Conservation (phyloP, 495 filamentous ascomycete genomes). For the Penicilliopsis zonata region DNA sequence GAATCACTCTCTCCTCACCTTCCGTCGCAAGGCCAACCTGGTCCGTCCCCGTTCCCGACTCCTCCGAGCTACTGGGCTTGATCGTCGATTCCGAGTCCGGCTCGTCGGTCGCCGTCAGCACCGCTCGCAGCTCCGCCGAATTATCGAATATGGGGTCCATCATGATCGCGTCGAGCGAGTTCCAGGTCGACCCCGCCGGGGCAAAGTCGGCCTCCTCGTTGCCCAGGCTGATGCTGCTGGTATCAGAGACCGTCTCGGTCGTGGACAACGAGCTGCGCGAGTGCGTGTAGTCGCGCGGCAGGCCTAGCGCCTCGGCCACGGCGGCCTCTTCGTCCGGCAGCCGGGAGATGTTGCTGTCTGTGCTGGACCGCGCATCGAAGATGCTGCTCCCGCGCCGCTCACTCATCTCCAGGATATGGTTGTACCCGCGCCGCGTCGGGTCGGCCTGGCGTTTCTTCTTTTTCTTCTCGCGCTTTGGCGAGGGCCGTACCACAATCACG, state of each 20-base stretch:
- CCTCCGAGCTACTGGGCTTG: too few relatives aligned
- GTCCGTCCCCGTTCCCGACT: too few relatives aligned
- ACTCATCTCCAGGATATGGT: constrained; percentile 58
- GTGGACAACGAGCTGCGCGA: constrained; percentile 39
- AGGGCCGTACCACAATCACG: constrained; percentile 91
- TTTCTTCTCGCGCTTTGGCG: constrained; percentile 82
- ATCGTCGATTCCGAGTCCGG: too few relatives aligned
- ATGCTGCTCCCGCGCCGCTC: constrained; percentile 40
- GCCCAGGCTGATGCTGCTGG: constrained; percentile 25
- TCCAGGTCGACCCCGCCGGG: constrained; percentile 12
- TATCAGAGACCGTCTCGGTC: constrained; percentile 36
- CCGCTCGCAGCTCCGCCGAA: too few relatives aligned
- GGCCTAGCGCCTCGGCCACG: constrained; percentile 58
- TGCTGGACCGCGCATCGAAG: constrained; percentile 38
- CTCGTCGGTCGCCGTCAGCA: too few relatives aligned
- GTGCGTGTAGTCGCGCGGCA: constrained; percentile 32
- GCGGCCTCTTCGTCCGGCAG: constrained; percentile 54
- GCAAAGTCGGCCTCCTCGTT: constrained; percentile 21
- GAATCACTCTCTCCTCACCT: too few relatives aligned
- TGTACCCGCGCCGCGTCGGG: constrained; percentile 66
- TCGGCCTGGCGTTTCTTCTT: constrained; percentile 79
- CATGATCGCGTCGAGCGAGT: constrained; percentile 17
- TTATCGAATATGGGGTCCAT: too few relatives aligned
- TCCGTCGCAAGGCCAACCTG: too few relatives aligned
- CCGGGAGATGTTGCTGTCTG: constrained; percentile 23